Evolutionary conservation across 495 filamentous ascomycete species (phyloP), one percentile per base, ranked within the genome.

Genomic region (Penicillium lagena): DNA sequence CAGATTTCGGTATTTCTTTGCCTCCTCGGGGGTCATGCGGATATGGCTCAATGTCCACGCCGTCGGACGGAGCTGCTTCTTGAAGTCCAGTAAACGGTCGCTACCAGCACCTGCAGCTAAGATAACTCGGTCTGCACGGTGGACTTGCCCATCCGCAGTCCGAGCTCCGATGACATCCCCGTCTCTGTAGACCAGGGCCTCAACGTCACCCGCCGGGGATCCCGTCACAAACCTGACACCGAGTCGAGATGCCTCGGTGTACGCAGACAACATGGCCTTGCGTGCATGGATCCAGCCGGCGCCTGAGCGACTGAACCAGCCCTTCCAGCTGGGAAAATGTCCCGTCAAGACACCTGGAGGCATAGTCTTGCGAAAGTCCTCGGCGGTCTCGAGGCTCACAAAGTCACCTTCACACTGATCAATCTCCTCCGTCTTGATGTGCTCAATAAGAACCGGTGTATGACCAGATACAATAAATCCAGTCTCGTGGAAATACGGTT

Each of bases 11-110:
- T 71, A 78, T 0, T 59, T 14, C 22, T 58, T 35, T 1, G 58
- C 56, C 43, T 80, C 76, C 7, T 69, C 61, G 0, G 59, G 40
- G 2, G 65, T 74, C 66, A 80, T 63, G 2, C 54, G 51, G 14
- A 79, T 73, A 46, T 79, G 76, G 17, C 62, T 63, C 6, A 78
- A 49, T 4, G 75, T 78, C 76, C 73, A 78, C 4, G 75, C 57
- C 4, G 72, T 78, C 5, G 76, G 73, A 28, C 73, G 62, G 6
- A 80, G 56, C 51, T 80, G 76, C 13, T 71, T 66, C 55, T 76
- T 55, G 39, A 78, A 69, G 49, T 79, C 71, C 1, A 79, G 55
- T 1, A 79, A 48, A 0, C 52, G 51, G 35, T 74, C 68, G 31
- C 64, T 69, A 9, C 67, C 65, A 9, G 75, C 74, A 4, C 75